Conservation (phyloP, 345 rosid genomes). For the Reutealis trisperma region DNA sequence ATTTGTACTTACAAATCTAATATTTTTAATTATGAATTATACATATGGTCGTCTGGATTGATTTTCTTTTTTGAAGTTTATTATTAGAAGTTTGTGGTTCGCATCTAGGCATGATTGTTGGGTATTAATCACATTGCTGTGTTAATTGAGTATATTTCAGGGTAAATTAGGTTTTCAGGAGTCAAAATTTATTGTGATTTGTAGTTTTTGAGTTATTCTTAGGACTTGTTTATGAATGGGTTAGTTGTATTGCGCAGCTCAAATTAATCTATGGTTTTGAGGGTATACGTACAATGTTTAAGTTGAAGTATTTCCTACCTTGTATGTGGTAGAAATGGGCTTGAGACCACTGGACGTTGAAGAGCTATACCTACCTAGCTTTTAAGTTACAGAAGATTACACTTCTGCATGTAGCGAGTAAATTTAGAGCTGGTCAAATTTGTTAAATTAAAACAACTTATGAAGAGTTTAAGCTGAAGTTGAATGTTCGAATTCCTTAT, state of each 20-base stretch:
- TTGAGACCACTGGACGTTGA: background rate
- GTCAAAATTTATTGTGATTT: too few species aligned
- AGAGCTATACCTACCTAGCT: background rate
- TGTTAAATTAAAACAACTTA: background rate
- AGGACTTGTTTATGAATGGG: too few species aligned
- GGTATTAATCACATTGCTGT: background rate
- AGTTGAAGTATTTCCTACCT: background rate
- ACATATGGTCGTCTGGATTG: background rate
- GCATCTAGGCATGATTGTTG: background rate
- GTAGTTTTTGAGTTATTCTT: too few species aligned
- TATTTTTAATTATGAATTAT: background rate
- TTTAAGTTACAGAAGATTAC: background rate
- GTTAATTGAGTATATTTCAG: background rate
- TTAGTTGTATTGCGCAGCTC: background rate
- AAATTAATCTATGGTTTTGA: too few species aligned
- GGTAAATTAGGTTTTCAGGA: slow-evolving; percentile 4
- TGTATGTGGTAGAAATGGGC: background rate
- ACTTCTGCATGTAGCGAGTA: background rate
- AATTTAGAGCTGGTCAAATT: background rate
- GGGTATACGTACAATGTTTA: background rate
- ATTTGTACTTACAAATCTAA: background rate
- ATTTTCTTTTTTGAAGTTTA: background rate
- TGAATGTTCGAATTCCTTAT: background rate
- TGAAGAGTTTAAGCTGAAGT: background rate
- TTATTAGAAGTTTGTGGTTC: background rate